phyloP scores from a whole-genome alignment of 768 basidiomycete species.

The Coprinellus micaceus region DNA sequence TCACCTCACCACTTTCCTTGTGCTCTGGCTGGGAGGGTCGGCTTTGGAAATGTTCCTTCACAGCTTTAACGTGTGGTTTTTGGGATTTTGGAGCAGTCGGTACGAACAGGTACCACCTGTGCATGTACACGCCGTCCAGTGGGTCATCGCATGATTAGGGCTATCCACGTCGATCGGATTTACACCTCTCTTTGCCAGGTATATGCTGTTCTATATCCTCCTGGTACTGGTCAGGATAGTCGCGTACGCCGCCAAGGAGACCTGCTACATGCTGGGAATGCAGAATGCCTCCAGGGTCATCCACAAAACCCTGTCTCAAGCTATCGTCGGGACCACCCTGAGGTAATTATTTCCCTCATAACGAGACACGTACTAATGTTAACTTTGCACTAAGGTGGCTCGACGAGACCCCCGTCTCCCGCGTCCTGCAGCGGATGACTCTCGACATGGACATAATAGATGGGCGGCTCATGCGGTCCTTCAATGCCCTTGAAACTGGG shows the following conservation, averaged over 20 bases:
- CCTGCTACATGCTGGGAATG: constrained; percentile 46
- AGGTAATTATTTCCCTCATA: constrained; percentile 36
- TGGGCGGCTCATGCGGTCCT: constrained; percentile 25
- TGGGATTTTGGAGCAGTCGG: constrained; percentile 45
- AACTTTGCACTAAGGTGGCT: constrained; percentile 37
- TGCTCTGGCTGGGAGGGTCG: constrained; percentile 19
- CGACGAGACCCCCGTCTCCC: constrained; percentile 41
- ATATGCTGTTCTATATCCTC: constrained; percentile 31
- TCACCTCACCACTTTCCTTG: constrained; percentile 29
- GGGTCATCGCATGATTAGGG: constrained; percentile 19
- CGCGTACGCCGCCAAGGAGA: constrained; percentile 30
- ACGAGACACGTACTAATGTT: too few relatives aligned
- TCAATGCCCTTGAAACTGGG: constrained; percentile 27
- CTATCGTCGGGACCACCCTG: constrained; percentile 58
- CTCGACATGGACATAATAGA: constrained; percentile 66
- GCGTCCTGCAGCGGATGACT: constrained; percentile 64
- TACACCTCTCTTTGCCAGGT: constrained; percentile 29
- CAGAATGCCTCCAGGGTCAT: constrained; percentile 51
- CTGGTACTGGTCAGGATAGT: constrained; percentile 12
- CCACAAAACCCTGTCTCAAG: constrained; percentile 47
- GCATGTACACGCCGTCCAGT: constrained; percentile 34
- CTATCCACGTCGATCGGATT: not conserved
- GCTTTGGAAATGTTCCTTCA: constrained; percentile 21
- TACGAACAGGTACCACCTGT: constrained; percentile 33
- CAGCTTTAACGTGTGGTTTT: constrained; percentile 33